Base-by-base conservation (phyloP, 148 eudicot species). In the Rhododendron williamsianum region DNA sequence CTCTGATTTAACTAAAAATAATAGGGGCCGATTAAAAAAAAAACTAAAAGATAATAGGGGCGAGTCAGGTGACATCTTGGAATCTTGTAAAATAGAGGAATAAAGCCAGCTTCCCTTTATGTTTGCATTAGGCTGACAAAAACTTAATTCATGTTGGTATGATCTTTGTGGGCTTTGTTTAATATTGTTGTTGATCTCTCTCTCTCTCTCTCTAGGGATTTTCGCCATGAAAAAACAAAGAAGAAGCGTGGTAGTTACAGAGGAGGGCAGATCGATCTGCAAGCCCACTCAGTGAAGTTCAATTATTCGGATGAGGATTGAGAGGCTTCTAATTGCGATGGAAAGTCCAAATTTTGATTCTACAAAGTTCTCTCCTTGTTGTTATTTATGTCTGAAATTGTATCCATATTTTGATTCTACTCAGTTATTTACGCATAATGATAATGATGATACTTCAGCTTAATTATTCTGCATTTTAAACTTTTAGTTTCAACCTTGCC, bases 181-280 rank as follows among this genome's bases (percentile, higher is more conserved):
- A 23, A 52, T 46, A 79, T 49, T 9, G 21, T 19, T 58, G n/a
- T 6, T 58, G 65, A 54, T 54, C 60, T 54, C 60, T 54, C 5
- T 35, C 74, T 82, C 51, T 52, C 38, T 83, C 38, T 60, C 77
- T 87, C 51, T 81, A 96, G 98, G 94, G 98, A 88, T 85, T 96
- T 96, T 82, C 98, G 98, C 33, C 99, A 96, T 87, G 99, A 96
- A 63, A 96, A 96, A 88, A 96, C 99, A 15, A 94, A 96, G 93
- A 95, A 96, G 88, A 96, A 96, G 91, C 98, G 98, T 6, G 99
- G 99, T 82, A 93, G 94, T 90, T 96, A 96, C 83, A 92, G 98
- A 87, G 98, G 99, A 87, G 99, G 98, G 25, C 90, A 84, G 89
- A 95, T 96, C 67, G 99, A 96, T 91, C 85, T 91, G 84, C 87